These are phyloP conservation scores for Mycena vitilis DNA, from an alignment of 768 basidiomycete species.

Conservation along the genomic window DNA sequence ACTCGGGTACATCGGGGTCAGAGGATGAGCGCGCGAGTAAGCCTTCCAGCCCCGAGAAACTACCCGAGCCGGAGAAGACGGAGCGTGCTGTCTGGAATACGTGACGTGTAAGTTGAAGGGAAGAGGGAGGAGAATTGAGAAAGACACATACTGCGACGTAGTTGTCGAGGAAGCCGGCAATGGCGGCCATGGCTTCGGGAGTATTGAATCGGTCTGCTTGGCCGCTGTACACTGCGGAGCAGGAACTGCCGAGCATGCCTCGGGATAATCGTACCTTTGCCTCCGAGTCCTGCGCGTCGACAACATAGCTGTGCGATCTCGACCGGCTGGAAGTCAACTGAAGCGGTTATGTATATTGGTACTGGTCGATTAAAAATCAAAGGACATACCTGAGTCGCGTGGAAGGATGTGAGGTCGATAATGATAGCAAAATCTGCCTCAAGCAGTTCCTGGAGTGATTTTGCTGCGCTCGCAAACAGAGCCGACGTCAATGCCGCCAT, in stretches of 20 bases:
- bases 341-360: not conserved
- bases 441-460: slow-evolving; percentile 14
- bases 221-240: slow-evolving; percentile 1
- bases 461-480: slow-evolving; percentile 11
- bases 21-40: not conserved
- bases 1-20: no score
- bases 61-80: slow-evolving; percentile 11
- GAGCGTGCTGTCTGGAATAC: slow-evolving; percentile 14
- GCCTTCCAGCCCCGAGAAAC: slow-evolving; percentile 8
- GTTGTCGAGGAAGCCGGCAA: slow-evolving; percentile 18
- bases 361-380: not conserved
- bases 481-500: not conserved
- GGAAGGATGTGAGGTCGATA: slow-evolving; percentile 17
- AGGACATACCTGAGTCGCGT: slow-evolving; percentile 1
- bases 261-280: not conserved
- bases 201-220: not conserved
- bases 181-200: slow-evolving; percentile 11
- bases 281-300: not conserved
- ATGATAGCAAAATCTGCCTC: slow-evolving; percentile 27
- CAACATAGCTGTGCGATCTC: slow-evolving; percentile 9
- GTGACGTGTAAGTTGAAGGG: not conserved
- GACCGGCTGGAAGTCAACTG: not conserved
- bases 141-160: slow-evolving; percentile 4
- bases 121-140: no score
- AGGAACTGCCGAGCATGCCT: slow-evolving; percentile 3